Evolutionary conservation across 1,139 yeast genomes (phyloP), one percentile per base, ranked within the genome.

Genomic region (Lodderomyces elongisporus): DNA sequence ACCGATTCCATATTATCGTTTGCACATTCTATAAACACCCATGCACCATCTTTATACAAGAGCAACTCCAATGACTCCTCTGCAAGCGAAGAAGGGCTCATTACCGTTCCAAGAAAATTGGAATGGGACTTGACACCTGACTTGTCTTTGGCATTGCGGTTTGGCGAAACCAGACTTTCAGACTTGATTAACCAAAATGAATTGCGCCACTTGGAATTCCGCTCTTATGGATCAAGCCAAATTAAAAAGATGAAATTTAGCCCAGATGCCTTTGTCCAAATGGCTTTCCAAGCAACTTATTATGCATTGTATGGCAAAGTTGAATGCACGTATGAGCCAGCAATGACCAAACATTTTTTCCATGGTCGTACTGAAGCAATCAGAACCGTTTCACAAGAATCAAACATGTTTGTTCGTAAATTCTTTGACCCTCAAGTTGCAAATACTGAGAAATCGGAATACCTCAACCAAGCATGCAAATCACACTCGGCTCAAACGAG

Each of bases 351-450:
- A 56, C 68, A 68, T 39, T 88, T 79, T 52, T 72, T 80, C 44
- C 95, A 88, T 54, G 96, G 96, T 12, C 73, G 96, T 53, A 88
- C 96, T 0, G 96, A 88, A 58, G 95, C 96, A 4, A 78, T 88
- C 35, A 70, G 96, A 47, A 74, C 94, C 0, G 96, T 87, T 2
- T 78, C 93, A 9, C 70, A 74, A 43, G 88, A 85, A 51, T 83
- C 94, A 2, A 84, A 83, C 51, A 68, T 74, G 33, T 88, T 85
- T 62, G 95, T 85, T 17, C 76, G 95, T 40, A 83, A 85, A 47
- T 83, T 88, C 54, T 84, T 89, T 54, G 94, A 85, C 49, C 75
- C 79, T 30, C 58, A 64, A 14, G 72, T 79, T 7, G 60, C 81
- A 1, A 73, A 79, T 30, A 56, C 62, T 16, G 80, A 77, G 30